phyloP scores from a whole-genome alignment of 495 filamentous ascomycete genomes.

The Lasiosphaeriaceae sp. region DNA sequence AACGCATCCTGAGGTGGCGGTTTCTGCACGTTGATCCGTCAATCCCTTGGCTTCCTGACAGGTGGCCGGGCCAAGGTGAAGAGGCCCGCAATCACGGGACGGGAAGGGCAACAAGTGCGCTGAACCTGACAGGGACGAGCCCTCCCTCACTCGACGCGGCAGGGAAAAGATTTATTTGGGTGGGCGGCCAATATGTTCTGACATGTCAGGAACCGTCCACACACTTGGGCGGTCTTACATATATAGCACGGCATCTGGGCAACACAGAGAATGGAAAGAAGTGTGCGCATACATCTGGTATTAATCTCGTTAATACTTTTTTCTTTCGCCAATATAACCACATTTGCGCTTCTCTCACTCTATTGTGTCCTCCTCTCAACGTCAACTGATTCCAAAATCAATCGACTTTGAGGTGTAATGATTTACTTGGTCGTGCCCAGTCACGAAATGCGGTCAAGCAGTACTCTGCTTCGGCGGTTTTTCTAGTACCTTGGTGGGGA shows the following conservation, averaged over 20 bases:
- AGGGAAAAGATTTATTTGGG: slow-evolving; percentile 3
- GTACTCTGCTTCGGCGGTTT: no score
- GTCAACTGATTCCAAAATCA: no score
- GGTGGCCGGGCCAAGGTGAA: slow-evolving; percentile 1
- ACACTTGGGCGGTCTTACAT: not conserved
- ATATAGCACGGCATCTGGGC: slow-evolving; percentile 5
- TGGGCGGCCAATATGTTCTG: slow-evolving; percentile 9
- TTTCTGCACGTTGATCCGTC: no score
- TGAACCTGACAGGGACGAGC: not conserved
- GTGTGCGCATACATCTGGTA: not conserved
- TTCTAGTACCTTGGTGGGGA: no score
- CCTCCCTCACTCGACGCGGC: not conserved
- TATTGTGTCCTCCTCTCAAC: no score
- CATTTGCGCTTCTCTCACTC: no score
- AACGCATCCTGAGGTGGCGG: no score
- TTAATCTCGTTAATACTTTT: not conserved
- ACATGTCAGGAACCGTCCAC: slow-evolving; percentile 12
- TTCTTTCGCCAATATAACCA: no score
- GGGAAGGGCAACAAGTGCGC: not conserved
- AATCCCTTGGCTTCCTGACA: not conserved
- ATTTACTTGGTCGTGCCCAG: no score
- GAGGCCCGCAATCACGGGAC: not conserved
- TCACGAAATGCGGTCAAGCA: no score
- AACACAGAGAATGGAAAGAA: not conserved
- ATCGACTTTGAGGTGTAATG: no score